A percentile compares a stretch with the other conserved stretches of the same genome.
Evolutionary conservation across 371 early-diverging fungal species (phyloP).

Genomic region (Mortierella sp.): DNA sequence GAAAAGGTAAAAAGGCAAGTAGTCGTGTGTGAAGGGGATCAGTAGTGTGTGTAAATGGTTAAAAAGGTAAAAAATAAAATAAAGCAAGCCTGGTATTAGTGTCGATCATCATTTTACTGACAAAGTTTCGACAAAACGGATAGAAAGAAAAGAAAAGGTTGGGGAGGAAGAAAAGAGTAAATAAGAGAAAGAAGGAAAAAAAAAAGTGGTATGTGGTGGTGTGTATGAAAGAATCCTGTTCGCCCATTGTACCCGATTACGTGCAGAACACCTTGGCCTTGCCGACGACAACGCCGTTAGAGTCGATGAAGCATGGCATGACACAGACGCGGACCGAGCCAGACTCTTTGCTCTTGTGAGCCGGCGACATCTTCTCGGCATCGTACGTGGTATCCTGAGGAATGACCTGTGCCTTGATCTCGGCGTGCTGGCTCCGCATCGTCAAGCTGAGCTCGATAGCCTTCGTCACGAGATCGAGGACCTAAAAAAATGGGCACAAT

Average conservation of each 20-base stretch:
- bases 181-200: neutral
- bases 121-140: slow-evolving; percentile 9
- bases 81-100: neutral
- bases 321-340: slow-evolving; percentile 27
- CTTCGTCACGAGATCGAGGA: slow-evolving; percentile 31
- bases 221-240: neutral
- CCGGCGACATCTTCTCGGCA: slow-evolving; percentile 28
- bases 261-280: slow-evolving; percentile 33
- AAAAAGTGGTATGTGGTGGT: slow-evolving; percentile 10
- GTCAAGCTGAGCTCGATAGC: slow-evolving; percentile 34
- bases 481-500: neutral
- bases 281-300: slow-evolving; percentile 34
- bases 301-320: slow-evolving; percentile 29
- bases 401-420: slow-evolving; percentile 22
- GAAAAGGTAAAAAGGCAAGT: neutral
- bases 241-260: neutral
- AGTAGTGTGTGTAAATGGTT: neutral
- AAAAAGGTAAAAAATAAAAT: neutral
- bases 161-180: neutral
- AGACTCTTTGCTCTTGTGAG: slow-evolving; percentile 35
- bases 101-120: slow-evolving; percentile 7
- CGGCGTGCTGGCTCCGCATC: slow-evolving; percentile 29
- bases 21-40: neutral
- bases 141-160: neutral
- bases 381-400: slow-evolving; percentile 18